phyloP scores from a whole-genome alignment of 805 yeast genomes.

The Gaillardinia entomophila region DNA sequence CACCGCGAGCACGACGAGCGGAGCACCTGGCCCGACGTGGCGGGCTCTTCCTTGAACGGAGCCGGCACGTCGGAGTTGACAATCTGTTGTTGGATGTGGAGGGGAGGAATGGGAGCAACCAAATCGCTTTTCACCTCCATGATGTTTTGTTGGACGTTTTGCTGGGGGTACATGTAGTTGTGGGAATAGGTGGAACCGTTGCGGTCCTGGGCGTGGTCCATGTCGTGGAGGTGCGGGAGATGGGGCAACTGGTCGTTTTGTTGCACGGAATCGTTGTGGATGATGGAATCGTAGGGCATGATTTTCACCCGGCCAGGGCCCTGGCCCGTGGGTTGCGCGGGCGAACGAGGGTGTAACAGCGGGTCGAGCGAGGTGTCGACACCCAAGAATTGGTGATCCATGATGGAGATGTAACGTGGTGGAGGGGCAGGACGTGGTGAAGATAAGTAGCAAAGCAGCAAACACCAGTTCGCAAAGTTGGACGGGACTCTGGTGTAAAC shows the following conservation, averaged over 20 bases:
- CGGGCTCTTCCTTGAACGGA: background rate
- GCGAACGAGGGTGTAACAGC: background rate
- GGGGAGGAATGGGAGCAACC: constrained; percentile 34
- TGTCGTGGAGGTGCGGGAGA: constrained; percentile 5
- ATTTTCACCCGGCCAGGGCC: background rate
- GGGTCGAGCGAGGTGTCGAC: constrained; percentile 4
- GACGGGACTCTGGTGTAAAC: too few species aligned
- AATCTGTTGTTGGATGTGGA: constrained; percentile 38
- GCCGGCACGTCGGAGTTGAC: constrained; percentile 11
- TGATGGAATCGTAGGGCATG: background rate
- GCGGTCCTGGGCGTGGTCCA: constrained; percentile 3
- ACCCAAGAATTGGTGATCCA: constrained; percentile 11
- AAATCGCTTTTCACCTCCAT: constrained; percentile 9
- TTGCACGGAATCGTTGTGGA: too few species aligned
- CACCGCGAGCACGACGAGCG: constrained; percentile 47
- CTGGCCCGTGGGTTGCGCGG: constrained; percentile 2
- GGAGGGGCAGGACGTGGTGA: too few species aligned
- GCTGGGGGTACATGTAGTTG: constrained; percentile 6
- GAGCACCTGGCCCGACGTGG: constrained; percentile 6
- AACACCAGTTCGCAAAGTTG: too few species aligned
- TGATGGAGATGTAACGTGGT: too few species aligned
- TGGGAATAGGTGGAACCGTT: constrained; percentile 4
- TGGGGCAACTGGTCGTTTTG: constrained; percentile 5
- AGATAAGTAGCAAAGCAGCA: too few species aligned
- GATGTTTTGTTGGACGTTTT: constrained; percentile 2